phyloP scores from a whole-genome alignment of 495 filamentous ascomycete species.

The Evansstolkia leycettana region DNA sequence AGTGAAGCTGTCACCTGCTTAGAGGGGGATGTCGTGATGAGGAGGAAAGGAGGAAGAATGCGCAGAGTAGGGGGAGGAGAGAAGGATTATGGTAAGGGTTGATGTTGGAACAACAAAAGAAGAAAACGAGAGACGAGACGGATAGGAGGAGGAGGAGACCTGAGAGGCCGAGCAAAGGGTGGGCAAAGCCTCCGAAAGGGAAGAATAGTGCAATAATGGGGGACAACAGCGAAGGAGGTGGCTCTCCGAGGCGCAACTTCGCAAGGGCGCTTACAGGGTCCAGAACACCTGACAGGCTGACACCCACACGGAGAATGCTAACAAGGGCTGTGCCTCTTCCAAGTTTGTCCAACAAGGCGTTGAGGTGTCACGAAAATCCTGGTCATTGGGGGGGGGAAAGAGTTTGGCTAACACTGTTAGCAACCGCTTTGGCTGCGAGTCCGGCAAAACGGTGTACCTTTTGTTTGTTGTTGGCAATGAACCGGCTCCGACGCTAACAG shows the following conservation, averaged over 20 bases:
- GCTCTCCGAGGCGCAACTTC: not conserved
- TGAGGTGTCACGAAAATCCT: not conserved
- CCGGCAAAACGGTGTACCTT: too few species aligned
- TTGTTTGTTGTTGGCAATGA: not conserved
- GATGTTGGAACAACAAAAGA: slow-evolving; percentile 33
- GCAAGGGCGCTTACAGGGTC: not conserved
- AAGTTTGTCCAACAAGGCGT: not conserved
- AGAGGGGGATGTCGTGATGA: slow-evolving; percentile 15
- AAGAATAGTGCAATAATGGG: slow-evolving; percentile 4
- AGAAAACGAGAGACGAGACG: slow-evolving; percentile 16
- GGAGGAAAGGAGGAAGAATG: slow-evolving; percentile 15
- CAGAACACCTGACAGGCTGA: not conserved
- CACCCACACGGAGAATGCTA: not conserved
- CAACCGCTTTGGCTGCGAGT: too few species aligned
- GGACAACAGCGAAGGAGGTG: not conserved
- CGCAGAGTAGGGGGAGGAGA: slow-evolving; percentile 24
- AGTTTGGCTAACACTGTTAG: too few species aligned
- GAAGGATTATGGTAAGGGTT: slow-evolving; percentile 36
- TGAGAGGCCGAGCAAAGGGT: slow-evolving; percentile 13
- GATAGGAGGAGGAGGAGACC: slow-evolving; percentile 10
- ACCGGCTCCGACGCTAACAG: not conserved
- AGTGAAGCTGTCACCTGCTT: slow-evolving; percentile 70
- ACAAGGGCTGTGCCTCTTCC: not conserved
- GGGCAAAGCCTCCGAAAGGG: slow-evolving; percentile 7
- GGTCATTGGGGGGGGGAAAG: too few species aligned